Conservation (phyloP, 495 filamentous ascomycete species). For the Penicillium bovifimosum region DNA sequence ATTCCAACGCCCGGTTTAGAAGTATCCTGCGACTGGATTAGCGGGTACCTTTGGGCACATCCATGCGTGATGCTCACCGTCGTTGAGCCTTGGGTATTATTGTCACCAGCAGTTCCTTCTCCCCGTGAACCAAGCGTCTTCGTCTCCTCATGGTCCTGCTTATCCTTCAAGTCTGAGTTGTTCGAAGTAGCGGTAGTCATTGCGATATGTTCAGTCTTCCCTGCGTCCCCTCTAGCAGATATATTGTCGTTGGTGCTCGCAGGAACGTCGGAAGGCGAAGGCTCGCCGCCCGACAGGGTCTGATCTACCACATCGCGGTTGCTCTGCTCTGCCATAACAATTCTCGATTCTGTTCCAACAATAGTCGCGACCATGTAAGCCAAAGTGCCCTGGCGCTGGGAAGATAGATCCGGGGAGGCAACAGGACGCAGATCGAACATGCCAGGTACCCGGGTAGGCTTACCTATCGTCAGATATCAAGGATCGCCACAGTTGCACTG, state of each 20-base stretch:
- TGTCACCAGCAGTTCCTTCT: conserved; percentile 26
- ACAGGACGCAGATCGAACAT: conserved; percentile 21
- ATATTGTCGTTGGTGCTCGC: conserved; percentile 53
- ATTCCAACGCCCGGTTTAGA: conserved; percentile 31
- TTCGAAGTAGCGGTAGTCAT: conserved; percentile 18
- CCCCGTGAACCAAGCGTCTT: conserved; percentile 8
- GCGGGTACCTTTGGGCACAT: conserved; percentile 5
- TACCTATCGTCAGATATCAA: conserved; percentile 51
- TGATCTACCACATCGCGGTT: conserved; percentile 74
- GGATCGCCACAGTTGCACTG: conserved; percentile 47
- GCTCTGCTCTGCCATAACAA: conserved; percentile 80
- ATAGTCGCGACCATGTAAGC: conserved; percentile 29
- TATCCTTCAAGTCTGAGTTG: conserved; percentile 25
- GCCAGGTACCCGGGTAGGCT: conserved; percentile 18
- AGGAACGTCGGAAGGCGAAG: conserved; percentile 67
- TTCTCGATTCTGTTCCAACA: conserved; percentile 48
- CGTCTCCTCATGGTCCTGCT: conserved; percentile 25
- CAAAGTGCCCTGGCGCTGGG: conserved; percentile 1
- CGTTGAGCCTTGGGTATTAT: conserved; percentile 24
- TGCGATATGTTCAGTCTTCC: conserved; percentile 41
- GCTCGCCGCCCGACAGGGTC: conserved; percentile 67
- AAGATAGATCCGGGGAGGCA: conserved; percentile 8
- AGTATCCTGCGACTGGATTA: conserved; percentile 30
- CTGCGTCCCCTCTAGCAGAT: conserved; percentile 54
- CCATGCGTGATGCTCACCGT: conserved; percentile 26